Percentiles rank a stretch among this genome's conserved stretches.
Evolutionary conservation across 2,329 filamentous ascomycete species (phyloP).

Genomic region (Beauveria australis): DNA sequence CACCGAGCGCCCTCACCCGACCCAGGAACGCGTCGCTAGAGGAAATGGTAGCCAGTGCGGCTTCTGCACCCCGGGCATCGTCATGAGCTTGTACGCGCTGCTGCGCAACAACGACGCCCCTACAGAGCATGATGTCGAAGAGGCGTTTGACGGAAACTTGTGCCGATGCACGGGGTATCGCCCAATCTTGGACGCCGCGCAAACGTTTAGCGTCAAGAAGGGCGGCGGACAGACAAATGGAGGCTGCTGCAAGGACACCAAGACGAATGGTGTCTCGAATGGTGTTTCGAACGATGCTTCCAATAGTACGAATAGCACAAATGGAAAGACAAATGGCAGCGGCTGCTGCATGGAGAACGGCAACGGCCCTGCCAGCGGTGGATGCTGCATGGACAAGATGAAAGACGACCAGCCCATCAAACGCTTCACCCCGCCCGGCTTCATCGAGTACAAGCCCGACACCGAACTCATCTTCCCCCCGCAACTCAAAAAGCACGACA

Average conservation of each 20-base stretch:
- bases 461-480: slow-evolving; percentile 95
- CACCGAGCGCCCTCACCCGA: slow-evolving; percentile 76
- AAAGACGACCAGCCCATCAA: slow-evolving; percentile 48
- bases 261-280: slow-evolving; percentile 18
- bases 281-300: neutral
- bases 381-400: slow-evolving; percentile 62
- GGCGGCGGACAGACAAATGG: slow-evolving; percentile 28
- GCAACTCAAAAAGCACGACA: slow-evolving; percentile 70
- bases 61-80: slow-evolving; percentile 95
- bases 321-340: slow-evolving; percentile 23
- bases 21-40: slow-evolving; percentile 85
- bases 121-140: slow-evolving; percentile 76
- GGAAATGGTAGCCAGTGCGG: slow-evolving; percentile 87
- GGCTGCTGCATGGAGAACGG: slow-evolving; percentile 68
- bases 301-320: neutral
- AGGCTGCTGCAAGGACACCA: slow-evolving; percentile 25
- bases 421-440: slow-evolving; percentile 75
- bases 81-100: slow-evolving; percentile 94
- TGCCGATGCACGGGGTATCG: slow-evolving; percentile 94
- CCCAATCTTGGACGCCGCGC: slow-evolving; percentile 87
- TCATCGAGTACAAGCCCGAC: slow-evolving; percentile 89
- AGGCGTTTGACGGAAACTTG: slow-evolving; percentile 93
- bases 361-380: slow-evolving; percentile 30
- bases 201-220: slow-evolving; percentile 64
- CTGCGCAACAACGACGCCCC: slow-evolving; percentile 76